Conservation (phyloP, 148 eudicot species). For the Rhododendron mucronatum region DNA sequence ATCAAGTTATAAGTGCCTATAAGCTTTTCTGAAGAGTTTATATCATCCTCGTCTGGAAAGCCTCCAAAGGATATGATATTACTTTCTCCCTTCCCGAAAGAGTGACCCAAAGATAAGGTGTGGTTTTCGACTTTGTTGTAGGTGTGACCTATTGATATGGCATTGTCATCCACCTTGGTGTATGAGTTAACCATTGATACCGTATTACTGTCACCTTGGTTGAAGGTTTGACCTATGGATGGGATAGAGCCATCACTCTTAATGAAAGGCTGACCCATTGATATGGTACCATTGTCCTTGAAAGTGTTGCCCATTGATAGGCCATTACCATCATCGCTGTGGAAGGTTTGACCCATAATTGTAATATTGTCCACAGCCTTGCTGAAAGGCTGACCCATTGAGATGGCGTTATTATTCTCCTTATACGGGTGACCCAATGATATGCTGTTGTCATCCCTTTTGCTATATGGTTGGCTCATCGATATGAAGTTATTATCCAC, state of each 20-base stretch:
- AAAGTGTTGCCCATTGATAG: constrained; percentile 10
- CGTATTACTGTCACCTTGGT: constrained; percentile 30
- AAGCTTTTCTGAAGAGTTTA: constrained; percentile 24
- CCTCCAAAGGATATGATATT: constrained; percentile 65
- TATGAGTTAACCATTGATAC: constrained; percentile 19
- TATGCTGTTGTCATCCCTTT: constrained; percentile 19
- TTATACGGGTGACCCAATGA: constrained; percentile 10
- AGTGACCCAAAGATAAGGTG: constrained; percentile 37
- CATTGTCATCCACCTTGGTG: constrained; percentile 11
- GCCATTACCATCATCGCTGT: constrained; percentile 17
- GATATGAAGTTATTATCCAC: constrained; percentile 36
- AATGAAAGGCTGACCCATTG: constrained; percentile 9
- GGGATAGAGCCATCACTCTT: constrained; percentile 3
- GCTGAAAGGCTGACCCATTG: constrained; percentile 9
- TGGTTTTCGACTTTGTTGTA: constrained; percentile 17
- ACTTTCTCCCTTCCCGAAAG: constrained; percentile 42
- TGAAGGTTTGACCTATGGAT: constrained; percentile 14
- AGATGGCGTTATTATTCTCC: neutral
- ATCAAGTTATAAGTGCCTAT: constrained; percentile 27
- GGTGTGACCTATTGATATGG: constrained; percentile 25
- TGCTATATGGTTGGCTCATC: constrained; percentile 32
- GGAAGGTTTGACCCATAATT: constrained; percentile 17
- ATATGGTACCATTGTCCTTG: constrained; percentile 15
- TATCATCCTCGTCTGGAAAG: constrained; percentile 35
- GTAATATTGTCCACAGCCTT: constrained; percentile 10